Base-by-base conservation (phyloP, 140 eudicot species). In the Ambrosia hybrid region DNA sequence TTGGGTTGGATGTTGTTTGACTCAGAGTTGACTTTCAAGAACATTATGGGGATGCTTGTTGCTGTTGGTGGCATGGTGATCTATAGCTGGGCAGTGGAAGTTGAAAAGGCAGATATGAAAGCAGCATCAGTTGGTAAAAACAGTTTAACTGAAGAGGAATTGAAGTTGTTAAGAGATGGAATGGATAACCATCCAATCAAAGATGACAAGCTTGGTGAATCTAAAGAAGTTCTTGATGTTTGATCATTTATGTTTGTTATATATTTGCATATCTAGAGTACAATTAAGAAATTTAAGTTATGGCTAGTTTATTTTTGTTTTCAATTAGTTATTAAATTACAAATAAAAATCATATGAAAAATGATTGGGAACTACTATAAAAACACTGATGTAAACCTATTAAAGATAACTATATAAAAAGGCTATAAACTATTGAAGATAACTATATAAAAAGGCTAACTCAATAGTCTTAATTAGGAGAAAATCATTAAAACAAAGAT, bases 1-100 rank as follows among this genome's bases (percentile, higher is more conserved):
- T 75, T 85, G 49, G 96, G 96, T 5, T 88, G 96, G 91, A 70
- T 88, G n/a, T 76, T 85, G 12, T 88, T 88, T 36, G 96, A 88
- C 67, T 88, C 96, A 0, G 83, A 79, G 71, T 53, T 88, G 78
- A 85, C 89, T 1, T 76, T 85, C 2, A 88, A 88, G 82, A 88
- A 88, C 76, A 85, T 85, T 10, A 57, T 79, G 81, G 91, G 96
- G 21, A 85, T 88, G 96, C 39, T 82, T 6, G 77, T 85, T 33
- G 87, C 91, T 12, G 49, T 88, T 38, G 72, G 71, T 55, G 96
- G 96, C n/a, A 88, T 88, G 91, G 73, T 85, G 45, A 73, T 88
- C 14, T 88, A 88, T 62, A 88, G 96, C 45, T 85, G 96, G 96
- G 96, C 91, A 4, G 79, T 85, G 33, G 96, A 88, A 70, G 63